Evolutionary conservation across 805 yeast species (phyloP).

Genomic region (Kodamaea kakaduensis): DNA sequence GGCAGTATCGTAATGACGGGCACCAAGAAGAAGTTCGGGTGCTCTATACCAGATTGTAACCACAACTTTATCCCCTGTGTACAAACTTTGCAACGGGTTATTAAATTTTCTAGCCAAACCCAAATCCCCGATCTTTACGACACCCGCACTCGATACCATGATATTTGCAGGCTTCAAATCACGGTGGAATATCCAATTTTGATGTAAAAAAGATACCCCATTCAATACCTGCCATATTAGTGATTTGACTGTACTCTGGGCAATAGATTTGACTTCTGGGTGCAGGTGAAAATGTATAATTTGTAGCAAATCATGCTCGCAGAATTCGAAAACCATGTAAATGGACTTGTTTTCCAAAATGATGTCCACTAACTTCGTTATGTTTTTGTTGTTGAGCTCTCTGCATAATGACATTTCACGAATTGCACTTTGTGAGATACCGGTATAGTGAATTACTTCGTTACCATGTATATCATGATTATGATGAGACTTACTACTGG

Average conservation of each 20-base stretch:
- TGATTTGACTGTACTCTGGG: conserved; percentile 74
- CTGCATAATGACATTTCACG: conserved; percentile 94
- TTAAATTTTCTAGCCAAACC: conserved; percentile 88
- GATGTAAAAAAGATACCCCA: conserved; percentile 88
- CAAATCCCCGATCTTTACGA: conserved; percentile 93
- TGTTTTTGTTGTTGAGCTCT: conserved; percentile 75
- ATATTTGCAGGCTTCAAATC: conserved; percentile 97
- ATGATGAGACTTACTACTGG: conserved; percentile 28
- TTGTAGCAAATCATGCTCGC: conserved; percentile 92
- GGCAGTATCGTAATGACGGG: conserved; percentile 88
- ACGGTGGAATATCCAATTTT: conserved; percentile 94
- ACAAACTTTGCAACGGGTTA: conserved; percentile 80
- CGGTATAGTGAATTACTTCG: conserved; percentile 84
- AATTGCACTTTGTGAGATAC: conserved; percentile 93
- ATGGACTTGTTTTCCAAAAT: conserved; percentile 84
- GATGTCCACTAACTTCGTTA: conserved; percentile 76
- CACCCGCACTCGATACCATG: conserved; percentile 87
- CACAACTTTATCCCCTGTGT: conserved; percentile 91
- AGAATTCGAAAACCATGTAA: conserved; percentile 93
- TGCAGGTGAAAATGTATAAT: conserved; percentile 93
- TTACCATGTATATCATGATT: conserved; percentile 60
- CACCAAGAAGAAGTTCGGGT: conserved; percentile 86
- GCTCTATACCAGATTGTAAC: conserved; percentile 98
- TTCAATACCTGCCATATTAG: conserved; percentile 88
- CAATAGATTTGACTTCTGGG: conserved; percentile 76